Evolutionary conservation across 306 rosid species (phyloP).

Genomic region (Dalbergia cultrata): DNA sequence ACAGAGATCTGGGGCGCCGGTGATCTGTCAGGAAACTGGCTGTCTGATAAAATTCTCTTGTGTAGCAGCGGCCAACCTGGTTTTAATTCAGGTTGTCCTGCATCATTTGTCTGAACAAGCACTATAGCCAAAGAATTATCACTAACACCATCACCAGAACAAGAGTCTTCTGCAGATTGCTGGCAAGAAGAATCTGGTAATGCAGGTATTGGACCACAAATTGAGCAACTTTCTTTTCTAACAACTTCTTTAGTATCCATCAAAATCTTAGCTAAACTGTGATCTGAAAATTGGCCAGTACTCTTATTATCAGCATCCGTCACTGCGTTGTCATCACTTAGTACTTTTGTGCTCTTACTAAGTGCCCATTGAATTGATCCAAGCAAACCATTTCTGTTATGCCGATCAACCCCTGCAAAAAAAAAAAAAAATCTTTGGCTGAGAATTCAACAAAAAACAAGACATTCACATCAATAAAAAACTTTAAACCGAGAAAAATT

Average conservation of each 20-base stretch:
- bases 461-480: conserved; percentile 29
- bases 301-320: conserved; percentile 25
- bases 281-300: conserved; percentile 50
- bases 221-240: conserved; percentile 57
- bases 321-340: conserved; percentile 52
- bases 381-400: conserved; percentile 54
- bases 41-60: conserved; percentile 48
- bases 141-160: conserved; percentile 44
- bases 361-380: conserved; percentile 58
- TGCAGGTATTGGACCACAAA: conserved; percentile 58
- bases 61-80: conserved; percentile 98
- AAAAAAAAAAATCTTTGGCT: conserved; percentile 40
- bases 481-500: conserved; percentile 1
- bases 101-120: conserved; percentile 61
- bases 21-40: conserved; percentile 44
- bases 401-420: conserved; percentile 62
- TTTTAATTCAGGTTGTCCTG: conserved; percentile 59
- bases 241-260: conserved; percentile 53
- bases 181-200: conserved; percentile 48
- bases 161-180: conserved; percentile 54
- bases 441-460: conserved; percentile 32
- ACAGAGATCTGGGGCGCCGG: conserved; percentile 66
- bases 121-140: conserved; percentile 79
- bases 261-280: conserved; percentile 61
- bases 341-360: conserved; percentile 57